phyloP scores from a whole-genome alignment of 116 monocot species.

The Phalaenopsis hybrid region DNA sequence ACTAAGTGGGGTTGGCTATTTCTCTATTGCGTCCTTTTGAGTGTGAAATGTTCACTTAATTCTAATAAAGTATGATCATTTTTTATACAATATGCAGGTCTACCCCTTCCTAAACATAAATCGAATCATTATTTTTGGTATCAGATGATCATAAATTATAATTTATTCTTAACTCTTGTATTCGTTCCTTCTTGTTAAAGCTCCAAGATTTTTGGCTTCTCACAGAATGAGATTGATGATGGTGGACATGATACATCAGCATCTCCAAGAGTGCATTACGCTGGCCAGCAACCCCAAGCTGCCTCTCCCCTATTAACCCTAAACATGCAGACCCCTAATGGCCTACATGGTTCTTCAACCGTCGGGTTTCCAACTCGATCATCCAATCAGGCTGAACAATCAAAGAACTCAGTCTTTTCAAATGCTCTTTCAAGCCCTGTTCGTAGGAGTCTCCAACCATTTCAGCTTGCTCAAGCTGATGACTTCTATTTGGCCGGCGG shows the following conservation, averaged over 20 bases:
- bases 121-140: not conserved
- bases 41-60: too few species aligned
- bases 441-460: constrained; percentile 44
- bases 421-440: constrained; percentile 61
- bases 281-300: constrained; percentile 10
- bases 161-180: not conserved
- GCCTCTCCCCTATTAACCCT: constrained; percentile 8
- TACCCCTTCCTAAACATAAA: too few species aligned
- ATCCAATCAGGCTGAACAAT: constrained; percentile 30
- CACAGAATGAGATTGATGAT: constrained; percentile 66
- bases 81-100: too few species aligned
- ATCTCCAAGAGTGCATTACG: constrained; percentile 39
- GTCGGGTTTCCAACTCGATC: constrained; percentile 6
- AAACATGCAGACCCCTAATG: not conserved
- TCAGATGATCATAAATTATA: not conserved
- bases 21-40: too few species aligned
- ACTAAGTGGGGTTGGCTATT: too few species aligned
- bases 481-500: constrained; percentile 13
- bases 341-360: too few species aligned
- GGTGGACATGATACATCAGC: constrained; percentile 50
- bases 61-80: too few species aligned
- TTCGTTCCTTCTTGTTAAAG: too few species aligned
- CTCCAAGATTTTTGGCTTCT: not conserved
- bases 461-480: constrained; percentile 33
- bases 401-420: constrained; percentile 58